Evolutionary conservation across 1,284 basidiomycete genomes (phyloP).

Genomic region (Tilletia caries): DNA sequence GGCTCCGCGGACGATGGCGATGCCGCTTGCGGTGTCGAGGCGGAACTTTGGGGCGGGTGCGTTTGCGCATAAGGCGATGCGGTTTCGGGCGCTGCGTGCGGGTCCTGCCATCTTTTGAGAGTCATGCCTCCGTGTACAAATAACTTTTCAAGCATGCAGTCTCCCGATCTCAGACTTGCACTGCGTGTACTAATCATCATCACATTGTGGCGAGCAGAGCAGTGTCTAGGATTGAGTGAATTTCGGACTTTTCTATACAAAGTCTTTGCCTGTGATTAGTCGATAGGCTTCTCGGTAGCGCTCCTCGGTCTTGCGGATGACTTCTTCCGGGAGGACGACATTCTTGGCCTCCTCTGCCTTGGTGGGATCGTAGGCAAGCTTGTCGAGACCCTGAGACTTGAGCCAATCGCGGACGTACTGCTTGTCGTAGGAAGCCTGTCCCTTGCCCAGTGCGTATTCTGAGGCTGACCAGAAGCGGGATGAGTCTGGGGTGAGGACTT

Average conservation of each 20-base stretch:
- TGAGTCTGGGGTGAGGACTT: constrained; percentile 92
- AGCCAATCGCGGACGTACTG: constrained; percentile 89
- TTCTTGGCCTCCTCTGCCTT: constrained; percentile 37
- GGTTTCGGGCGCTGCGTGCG: constrained; percentile 1
- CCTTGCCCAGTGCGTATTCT: constrained; percentile 69
- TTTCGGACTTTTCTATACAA: background rate
- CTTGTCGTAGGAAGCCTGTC: constrained; percentile 92
- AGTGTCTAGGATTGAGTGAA: background rate
- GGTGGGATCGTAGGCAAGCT: constrained; percentile 1
- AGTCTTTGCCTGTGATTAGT: constrained; percentile 42
- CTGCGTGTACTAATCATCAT: too few species aligned
- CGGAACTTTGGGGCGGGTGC: constrained; percentile 9
- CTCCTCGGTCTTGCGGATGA: constrained; percentile 42
- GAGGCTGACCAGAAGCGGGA: constrained; percentile 90
- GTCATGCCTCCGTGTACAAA: background rate
- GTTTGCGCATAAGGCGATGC: constrained; percentile 5
- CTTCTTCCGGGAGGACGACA: constrained; percentile 43
- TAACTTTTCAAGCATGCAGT: background rate
- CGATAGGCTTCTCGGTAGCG: constrained; percentile 50
- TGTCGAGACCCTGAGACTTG: constrained; percentile 27
- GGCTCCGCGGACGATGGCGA: constrained; percentile 7
- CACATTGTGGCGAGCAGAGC: too few species aligned
- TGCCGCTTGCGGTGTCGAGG: constrained; percentile 1
- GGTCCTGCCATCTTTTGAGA: background rate
- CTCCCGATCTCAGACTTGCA: too few species aligned